phyloP scores from a whole-genome alignment of 495 filamentous ascomycete species.

The Usnea hakonensis region DNA sequence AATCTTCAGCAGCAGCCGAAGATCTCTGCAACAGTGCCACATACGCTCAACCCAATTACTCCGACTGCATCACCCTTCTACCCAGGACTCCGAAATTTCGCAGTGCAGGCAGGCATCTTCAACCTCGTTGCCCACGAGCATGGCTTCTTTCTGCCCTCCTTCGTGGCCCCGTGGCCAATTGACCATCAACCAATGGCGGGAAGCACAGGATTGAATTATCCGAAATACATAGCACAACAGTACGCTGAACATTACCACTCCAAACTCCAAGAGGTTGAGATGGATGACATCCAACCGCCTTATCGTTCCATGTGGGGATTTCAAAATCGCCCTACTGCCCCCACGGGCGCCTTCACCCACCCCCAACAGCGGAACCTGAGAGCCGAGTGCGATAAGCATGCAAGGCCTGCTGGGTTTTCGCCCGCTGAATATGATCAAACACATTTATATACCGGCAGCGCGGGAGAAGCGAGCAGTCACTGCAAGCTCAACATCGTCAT shows the following conservation, averaged over 20 bases:
- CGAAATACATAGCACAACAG: neutral
- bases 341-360: neutral
- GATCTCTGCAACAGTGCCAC: neutral
- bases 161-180: neutral
- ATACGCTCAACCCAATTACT: neutral
- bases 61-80: neutral
- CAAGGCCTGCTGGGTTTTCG: neutral
- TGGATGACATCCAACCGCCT: neutral
- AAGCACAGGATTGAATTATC: neutral
- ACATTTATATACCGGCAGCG: neutral
- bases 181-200: neutral
- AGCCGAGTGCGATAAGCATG: neutral
- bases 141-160: neutral
- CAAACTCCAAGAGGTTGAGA: neutral
- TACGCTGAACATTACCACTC: neutral
- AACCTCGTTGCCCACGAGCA: neutral
- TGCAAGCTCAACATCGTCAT: neutral
- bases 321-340: neutral
- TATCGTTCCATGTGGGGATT: neutral
- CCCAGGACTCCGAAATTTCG: neutral
- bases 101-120: neutral
- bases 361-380: neutral
- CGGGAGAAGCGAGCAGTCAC: neutral
- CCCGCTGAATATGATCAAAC: neutral
- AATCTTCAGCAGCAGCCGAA: neutral